Evolutionary conservation across 225 moss, liverwort and hornwort genomes (phyloP).

Genomic region (Thuidium tamariscinum): DNA sequence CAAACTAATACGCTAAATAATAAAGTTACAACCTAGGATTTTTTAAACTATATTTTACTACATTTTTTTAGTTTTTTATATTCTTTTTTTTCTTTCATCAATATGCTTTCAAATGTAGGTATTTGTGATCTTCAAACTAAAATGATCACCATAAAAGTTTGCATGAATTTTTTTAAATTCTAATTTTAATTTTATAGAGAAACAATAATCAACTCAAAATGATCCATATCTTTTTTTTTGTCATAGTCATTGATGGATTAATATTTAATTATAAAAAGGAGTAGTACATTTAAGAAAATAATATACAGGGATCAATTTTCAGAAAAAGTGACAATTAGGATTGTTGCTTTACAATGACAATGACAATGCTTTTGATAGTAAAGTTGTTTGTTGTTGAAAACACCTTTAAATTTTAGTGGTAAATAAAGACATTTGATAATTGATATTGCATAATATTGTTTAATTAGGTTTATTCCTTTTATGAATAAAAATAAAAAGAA

Average conservation of each 20-base stretch:
- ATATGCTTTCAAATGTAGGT: not conserved
- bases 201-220: not conserved
- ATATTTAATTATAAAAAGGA: not conserved
- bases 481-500: too few species aligned
- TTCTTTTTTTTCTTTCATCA: not conserved
- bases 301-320: not conserved
- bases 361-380: fast-evolving
- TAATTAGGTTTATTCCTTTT: too few species aligned
- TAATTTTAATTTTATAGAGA: not conserved
- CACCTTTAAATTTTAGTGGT: not conserved
- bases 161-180: not conserved
- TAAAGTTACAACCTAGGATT: not conserved
- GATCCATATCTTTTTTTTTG: not conserved
- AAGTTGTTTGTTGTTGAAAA: not conserved
- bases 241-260: not conserved
- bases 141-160: not conserved
- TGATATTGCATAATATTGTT: too few species aligned
- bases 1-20: not conserved
- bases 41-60: too few species aligned
- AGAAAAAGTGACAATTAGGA: not conserved
- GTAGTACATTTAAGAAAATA: not conserved
- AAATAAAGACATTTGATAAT: not conserved
- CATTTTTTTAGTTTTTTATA: not conserved
- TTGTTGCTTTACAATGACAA: fast-evolving
- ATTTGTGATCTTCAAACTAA: not conserved